Evolutionary conservation across 139 green algal species (phyloP).

Genomic region (Spirogloea muscicola): DNA sequence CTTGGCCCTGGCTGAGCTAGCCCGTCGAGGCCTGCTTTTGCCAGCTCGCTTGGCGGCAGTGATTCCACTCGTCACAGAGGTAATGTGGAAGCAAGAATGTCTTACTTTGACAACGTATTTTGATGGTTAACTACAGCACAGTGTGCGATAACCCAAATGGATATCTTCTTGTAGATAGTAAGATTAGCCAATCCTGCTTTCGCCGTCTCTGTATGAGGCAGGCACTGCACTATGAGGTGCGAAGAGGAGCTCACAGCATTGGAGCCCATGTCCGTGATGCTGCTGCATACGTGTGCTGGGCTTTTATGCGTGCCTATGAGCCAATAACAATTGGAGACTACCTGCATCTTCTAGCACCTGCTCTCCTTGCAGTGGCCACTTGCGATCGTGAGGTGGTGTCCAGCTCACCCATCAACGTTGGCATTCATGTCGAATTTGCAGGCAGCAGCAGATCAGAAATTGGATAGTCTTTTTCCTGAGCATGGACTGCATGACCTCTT

Average conservation of each 20-base stretch:
- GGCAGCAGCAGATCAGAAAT: no score
- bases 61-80: slow-evolving; percentile 34
- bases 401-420: no score
- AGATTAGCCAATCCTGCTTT: no score
- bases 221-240: slow-evolving; percentile 88
- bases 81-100: no score
- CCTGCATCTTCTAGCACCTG: slow-evolving; percentile 59
- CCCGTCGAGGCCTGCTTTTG: slow-evolving; percentile 80
- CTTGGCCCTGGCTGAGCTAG: slow-evolving; percentile 91
- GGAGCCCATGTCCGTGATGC: slow-evolving; percentile 92
- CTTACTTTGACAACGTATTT: no score
- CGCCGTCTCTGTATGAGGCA: neutral
- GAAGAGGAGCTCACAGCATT: slow-evolving; percentile 78
- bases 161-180: no score
- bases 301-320: slow-evolving; percentile 81
- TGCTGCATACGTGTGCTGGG: slow-evolving; percentile 95
- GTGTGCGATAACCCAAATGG: no score
- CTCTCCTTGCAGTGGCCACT: slow-evolving; percentile 79
- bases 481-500: no score
- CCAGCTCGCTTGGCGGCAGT: slow-evolving; percentile 59
- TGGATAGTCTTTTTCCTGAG: no score
- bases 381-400: slow-evolving; percentile 82
- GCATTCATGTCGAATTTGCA: no score
- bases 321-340: slow-evolving; percentile 55
- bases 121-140: no score